Evolutionary conservation across 192 early-diverging fungal species (phyloP), one percentile per base, ranked within the genome.

Genomic region (Coemansia biformis): DNA sequence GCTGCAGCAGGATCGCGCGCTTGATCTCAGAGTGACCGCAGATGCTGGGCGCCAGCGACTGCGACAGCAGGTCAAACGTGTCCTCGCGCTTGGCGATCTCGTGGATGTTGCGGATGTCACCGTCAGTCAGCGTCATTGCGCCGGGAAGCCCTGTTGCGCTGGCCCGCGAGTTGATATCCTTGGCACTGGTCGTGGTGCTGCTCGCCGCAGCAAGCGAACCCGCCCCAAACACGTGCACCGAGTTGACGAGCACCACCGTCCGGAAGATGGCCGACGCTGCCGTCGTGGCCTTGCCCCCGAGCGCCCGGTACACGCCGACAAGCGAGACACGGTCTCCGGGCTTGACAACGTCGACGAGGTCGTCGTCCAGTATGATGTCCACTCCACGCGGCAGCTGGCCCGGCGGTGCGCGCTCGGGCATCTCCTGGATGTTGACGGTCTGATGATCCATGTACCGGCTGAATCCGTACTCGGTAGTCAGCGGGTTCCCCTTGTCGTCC

Each of bases 371-470:
- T 38, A 97, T 82, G 11, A 99, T 81, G 66, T 99, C 96, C 42
- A 97, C 76, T 12, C 91, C 91, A 4, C 93, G 83, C 24, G 93
- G 91, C 52, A 99, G 75, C 66, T 91, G 86, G 16, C 96, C 94
- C 5, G 91, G 86, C 13, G 93, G 93, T 8, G 94, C 87, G 16
- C 94, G 83, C 66, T 99, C 96, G 0, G 96, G 96, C 94, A 99
- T 99, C 77, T 99, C 96, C 69, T 99, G 96, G 35, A 99, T 80
- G 28, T 83, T 89, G 40, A 96, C 83, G 8, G 82, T 87, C 67
- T 99, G 96, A 62, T 89, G 89, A 68, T 97, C 92, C 26, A 87
- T 73, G 68, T 95, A 99, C 10, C 81, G 77, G 29, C 83, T 90
- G 52, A 79, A 82, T 11, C 96, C 96, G 64, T 85, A 99, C 61